These are phyloP conservation scores for Trichophyton rubrum DNA, from an alignment of 2,329 filamentous ascomycete species.

Conservation along the genomic window DNA sequence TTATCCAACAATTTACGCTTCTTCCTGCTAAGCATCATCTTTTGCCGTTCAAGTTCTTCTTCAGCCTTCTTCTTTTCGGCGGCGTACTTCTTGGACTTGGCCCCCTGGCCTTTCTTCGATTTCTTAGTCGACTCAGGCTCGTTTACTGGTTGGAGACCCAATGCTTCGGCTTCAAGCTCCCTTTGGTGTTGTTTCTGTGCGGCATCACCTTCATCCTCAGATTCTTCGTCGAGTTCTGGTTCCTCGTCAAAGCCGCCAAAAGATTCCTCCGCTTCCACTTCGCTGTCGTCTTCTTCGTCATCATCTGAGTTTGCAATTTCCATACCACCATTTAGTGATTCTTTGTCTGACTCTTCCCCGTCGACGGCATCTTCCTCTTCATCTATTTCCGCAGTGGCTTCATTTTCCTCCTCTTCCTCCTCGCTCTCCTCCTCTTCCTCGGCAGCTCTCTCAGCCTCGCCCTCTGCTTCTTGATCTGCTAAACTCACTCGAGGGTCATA, in stretches of 20 bases:
- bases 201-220: conserved; percentile 48
- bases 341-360: conserved; percentile 34
- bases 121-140: conserved; percentile 37
- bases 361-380: conserved; percentile 31
- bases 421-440: conserved; percentile 44
- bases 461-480: conserved; percentile 77
- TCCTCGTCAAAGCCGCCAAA: conserved; percentile 41
- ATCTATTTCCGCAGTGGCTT: conserved; percentile 20
- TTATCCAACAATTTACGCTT: conserved; percentile 96
- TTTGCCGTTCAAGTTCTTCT: conserved; percentile 81
- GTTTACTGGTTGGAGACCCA: conserved; percentile 45
- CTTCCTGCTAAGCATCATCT: conserved; percentile 97
- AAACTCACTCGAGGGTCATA: conserved; percentile 84
- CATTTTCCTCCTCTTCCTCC: conserved; percentile 27
- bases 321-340: conserved; percentile 38
- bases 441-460: conserved; percentile 62
- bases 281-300: conserved; percentile 35
- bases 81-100: conserved; percentile 57
- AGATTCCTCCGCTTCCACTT: conserved; percentile 35
- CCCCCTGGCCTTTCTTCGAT: conserved; percentile 53
- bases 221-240: conserved; percentile 30
- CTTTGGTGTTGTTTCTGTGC: conserved; percentile 62
- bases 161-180: conserved; percentile 85
- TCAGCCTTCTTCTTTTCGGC: conserved; percentile 55
- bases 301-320: conserved; percentile 37